Percentiles rank a stretch among this genome's conserved stretches.
phyloP scores from a whole-genome alignment of 2,329 filamentous ascomycete genomes.

The Ramularia endophylla region DNA sequence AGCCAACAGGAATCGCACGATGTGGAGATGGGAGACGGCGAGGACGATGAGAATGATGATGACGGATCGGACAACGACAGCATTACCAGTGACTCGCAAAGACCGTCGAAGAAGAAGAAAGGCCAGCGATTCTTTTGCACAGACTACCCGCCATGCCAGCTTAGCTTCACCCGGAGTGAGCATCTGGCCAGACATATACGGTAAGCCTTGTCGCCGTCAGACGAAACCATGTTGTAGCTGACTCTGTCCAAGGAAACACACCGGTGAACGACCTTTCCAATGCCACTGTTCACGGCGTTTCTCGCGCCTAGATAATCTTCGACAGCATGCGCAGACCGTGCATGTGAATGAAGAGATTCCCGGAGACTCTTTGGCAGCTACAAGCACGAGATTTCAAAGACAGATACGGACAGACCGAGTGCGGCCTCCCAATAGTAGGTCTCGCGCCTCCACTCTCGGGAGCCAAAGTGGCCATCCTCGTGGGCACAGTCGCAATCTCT shows the following conservation, averaged over 20 bases:
- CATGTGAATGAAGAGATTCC: conserved; percentile 98
- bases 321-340: conserved; percentile 95
- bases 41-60: conserved; percentile 68
- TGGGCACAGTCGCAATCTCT: conserved; percentile 79
- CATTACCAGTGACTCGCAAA: conserved; percentile 54
- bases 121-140: conserved; percentile 95
- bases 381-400: conserved; percentile 83
- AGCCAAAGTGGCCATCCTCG: conserved; percentile 59
- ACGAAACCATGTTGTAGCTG: conserved; percentile 16
- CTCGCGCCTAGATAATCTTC: conserved; percentile 87
- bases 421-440: conserved; percentile 64
- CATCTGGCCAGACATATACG: conserved; percentile 92
- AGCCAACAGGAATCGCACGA: conserved; percentile 59
- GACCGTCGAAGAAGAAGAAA: conserved; percentile 89
- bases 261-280: conserved; percentile 91
- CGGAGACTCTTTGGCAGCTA: conserved; percentile 84
- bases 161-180: conserved; percentile 95
- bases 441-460: conserved; percentile 70
- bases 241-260: conserved; percentile 69
- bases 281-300: conserved; percentile 93
- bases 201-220: conserved; percentile 42
- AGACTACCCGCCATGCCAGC: conserved; percentile 84
- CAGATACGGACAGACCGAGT: conserved; percentile 86
- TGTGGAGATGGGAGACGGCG: conserved; percentile 65
- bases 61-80: conserved; percentile 47